These are phyloP conservation scores for Pichia heedii DNA, from an alignment of 805 yeast genomes.

Conservation along the genomic window DNA sequence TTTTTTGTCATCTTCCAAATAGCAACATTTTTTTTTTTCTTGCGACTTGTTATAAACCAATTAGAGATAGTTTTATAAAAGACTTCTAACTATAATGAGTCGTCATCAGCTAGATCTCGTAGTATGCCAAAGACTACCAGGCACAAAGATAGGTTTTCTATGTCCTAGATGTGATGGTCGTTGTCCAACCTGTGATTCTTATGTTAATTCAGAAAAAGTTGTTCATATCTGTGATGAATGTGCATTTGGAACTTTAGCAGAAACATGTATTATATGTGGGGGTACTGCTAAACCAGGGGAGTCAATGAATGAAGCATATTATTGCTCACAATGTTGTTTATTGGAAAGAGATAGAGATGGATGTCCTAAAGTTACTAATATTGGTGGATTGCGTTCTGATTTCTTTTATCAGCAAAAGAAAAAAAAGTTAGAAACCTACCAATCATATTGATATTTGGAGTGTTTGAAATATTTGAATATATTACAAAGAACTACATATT, in stretches of 20 bases:
- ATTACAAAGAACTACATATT: too few species aligned
- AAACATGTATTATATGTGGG: constrained; percentile 75
- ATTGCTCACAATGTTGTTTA: constrained; percentile 77
- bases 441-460: background rate
- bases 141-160: constrained; percentile 56
- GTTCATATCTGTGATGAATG: constrained; percentile 83
- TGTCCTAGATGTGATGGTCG: constrained; percentile 86
- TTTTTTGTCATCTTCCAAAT: background rate
- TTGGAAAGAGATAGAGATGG: constrained; percentile 83
- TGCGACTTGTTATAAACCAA: too few species aligned
- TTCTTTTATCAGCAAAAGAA: constrained; percentile 50
- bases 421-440: background rate
- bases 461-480: too few species aligned
- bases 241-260: constrained; percentile 56
- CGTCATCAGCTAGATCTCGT: constrained; percentile 82
- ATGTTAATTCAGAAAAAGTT: constrained; percentile 56
- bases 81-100: constrained; percentile 50
- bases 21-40: too few species aligned
- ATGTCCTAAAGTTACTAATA: constrained; percentile 75
- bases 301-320: constrained; percentile 52
- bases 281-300: constrained; percentile 36
- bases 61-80: too few species aligned
- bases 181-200: constrained; percentile 86
- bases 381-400: constrained; percentile 71
- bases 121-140: constrained; percentile 81